phyloP scores from a whole-genome alignment of 78 protist genomes.

The Cyanophora paradoxa region DNA sequence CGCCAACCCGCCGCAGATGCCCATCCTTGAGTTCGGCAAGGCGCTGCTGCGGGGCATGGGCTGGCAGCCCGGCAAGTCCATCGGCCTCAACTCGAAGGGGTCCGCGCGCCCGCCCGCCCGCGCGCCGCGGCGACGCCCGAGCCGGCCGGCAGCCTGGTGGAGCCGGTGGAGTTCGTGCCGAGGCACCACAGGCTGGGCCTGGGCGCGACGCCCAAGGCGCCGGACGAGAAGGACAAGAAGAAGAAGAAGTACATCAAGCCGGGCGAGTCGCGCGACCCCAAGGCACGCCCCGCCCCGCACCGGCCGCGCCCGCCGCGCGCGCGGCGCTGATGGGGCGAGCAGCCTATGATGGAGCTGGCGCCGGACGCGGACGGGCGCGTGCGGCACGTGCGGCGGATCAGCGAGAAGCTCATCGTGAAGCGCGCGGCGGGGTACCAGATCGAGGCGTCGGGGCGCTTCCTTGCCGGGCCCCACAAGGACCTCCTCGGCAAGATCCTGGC shows the following conservation, averaged over 20 bases:
- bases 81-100: conserved; percentile 4
- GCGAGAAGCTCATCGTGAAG: conserved; percentile 14
- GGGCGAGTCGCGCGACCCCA: conserved; percentile 24
- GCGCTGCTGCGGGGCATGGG: conserved; percentile 47
- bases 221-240: neutral
- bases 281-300: neutral
- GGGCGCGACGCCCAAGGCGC: conserved; percentile 12
- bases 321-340: no score
- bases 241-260: conserved; percentile 7
- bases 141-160: neutral
- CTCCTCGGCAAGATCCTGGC: neutral
- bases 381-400: conserved; percentile 8
- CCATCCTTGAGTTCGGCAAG: conserved; percentile 41
- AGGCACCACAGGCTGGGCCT: conserved; percentile 13
- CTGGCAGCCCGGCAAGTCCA: conserved; percentile 36
- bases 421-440: neutral
- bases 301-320: no score
- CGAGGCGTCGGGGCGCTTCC: conserved; percentile 5
- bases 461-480: conserved; percentile 4
- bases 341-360: no score
- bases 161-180: conserved; percentile 23
- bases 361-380: conserved; percentile 12
- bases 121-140: neutral
- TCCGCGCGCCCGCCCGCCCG: no score
- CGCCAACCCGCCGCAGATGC: no score